phyloP scores from a whole-genome alignment of 2,329 filamentous ascomycete species.

The Teratosphaeria epicoccoides region DNA sequence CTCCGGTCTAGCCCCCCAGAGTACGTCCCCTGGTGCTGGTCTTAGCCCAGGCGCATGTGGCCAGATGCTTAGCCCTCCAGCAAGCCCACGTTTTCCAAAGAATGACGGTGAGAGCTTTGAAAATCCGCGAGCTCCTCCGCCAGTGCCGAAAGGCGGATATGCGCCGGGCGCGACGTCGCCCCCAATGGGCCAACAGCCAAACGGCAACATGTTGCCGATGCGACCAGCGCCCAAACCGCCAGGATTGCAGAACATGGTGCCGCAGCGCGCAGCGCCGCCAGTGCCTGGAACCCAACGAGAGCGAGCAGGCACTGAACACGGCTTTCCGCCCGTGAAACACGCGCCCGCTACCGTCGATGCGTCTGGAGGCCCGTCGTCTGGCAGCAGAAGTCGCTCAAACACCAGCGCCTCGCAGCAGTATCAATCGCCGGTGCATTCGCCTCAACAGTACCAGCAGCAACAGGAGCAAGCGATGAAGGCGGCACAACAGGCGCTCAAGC shows the following conservation, averaged over 20 bases:
- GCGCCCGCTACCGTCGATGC: constrained; percentile 29
- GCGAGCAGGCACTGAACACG: constrained; percentile 23
- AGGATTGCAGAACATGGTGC: constrained; percentile 36
- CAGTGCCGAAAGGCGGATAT: constrained; percentile 54
- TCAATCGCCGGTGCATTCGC: constrained; percentile 39
- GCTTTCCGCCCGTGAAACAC: constrained; percentile 33
- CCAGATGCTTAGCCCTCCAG: constrained; percentile 61
- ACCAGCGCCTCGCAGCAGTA: constrained; percentile 33
- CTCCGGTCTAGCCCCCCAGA: constrained; percentile 19
- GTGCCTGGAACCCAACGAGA: constrained; percentile 38
- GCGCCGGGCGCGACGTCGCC: constrained; percentile 35
- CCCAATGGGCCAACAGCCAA: constrained; percentile 27
- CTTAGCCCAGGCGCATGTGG: constrained; percentile 42
- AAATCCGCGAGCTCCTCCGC: constrained; percentile 86
- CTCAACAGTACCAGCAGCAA: constrained; percentile 53
- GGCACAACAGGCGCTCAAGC: constrained; percentile 63
- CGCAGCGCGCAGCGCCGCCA: constrained; percentile 27
- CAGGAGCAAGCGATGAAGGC: constrained; percentile 75
- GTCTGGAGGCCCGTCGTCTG: constrained; percentile 18
- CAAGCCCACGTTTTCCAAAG: constrained; percentile 77
- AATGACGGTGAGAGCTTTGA: constrained; percentile 93
- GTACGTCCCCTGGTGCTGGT: constrained; percentile 11
- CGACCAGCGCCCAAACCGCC: constrained; percentile 85
- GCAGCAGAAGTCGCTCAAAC: constrained; percentile 33
- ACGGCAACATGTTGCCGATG: constrained; percentile 53